Evolutionary conservation across 257 asterid genomes (phyloP).

Genomic region (Salvia miltiorrhiza): DNA sequence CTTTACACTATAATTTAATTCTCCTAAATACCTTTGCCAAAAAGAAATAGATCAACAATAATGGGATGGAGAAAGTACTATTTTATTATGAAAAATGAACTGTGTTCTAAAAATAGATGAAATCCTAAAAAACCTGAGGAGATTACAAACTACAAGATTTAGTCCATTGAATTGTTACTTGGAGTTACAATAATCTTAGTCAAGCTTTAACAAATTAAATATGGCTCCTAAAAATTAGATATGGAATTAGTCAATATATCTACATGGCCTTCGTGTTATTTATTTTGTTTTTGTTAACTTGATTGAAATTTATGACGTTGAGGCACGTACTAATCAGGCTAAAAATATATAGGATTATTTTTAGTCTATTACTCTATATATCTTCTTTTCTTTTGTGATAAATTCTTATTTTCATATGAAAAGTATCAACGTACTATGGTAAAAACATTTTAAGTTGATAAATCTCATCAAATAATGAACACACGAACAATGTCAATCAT

Average conservation of each 20-base stretch:
- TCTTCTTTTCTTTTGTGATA: no score
- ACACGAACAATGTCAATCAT: neutral
- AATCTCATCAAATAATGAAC: neutral
- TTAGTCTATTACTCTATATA: no score
- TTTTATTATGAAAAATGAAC: neutral
- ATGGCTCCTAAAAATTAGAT: neutral
- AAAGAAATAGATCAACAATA: no score
- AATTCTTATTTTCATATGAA: no score
- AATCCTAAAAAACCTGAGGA: neutral
- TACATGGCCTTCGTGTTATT: neutral
- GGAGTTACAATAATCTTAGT: neutral
- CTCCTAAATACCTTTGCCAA: no score
- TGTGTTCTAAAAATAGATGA: neutral
- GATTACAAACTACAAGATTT: slow-evolving; percentile 2
- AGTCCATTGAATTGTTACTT: neutral
- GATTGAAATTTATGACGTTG: neutral
- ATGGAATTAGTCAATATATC: neutral
- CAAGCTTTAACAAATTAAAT: neutral
- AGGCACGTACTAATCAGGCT: neutral
- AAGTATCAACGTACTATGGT: neutral
- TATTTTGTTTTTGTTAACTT: neutral
- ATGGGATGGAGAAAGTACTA: no score
- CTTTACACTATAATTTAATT: no score
- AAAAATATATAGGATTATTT: neutral
- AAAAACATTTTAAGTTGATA: neutral